Evolutionary conservation across 352 stramenopile species (phyloP), one percentile per base, ranked within the genome.

Genomic region (Globisporangium mamillatum): DNA sequence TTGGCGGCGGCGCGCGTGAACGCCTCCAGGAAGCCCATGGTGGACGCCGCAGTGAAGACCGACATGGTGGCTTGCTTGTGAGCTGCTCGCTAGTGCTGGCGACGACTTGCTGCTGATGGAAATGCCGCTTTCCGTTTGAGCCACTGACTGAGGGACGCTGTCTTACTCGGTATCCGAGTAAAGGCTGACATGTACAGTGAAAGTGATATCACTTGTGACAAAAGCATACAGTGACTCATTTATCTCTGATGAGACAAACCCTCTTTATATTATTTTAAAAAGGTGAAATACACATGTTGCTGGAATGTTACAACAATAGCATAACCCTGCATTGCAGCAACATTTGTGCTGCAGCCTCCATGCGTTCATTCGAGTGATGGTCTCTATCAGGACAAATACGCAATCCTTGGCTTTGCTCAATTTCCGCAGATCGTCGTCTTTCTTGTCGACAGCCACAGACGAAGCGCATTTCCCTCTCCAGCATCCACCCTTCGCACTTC

Each of bases 21-120:
- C 27, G 64, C 62, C 69, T 88, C 75, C 46, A 94, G 79, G 63
- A 89, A 87, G 48, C 64, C 75, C 77, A 91, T 78, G 52, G 72
- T 61, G 58, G 78, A 76, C n/a, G 59, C 67, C 44, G 77, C 58
- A 58, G 67, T 34, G 64, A 79, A 79, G 66, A 76, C 73, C 70
- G 73, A 79, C 74, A 79, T 79, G 46, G 4, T 68, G 22, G 52
- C 60, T 53, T 61, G 34, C 53, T 32, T 18, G 5, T 36, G 60
- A 38, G 34, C 34, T 41, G 38, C 38, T 46, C 1, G 36, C 36
- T 46, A 36, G 32, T 10, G 38, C 12, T 46, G 38, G 38, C 5
- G 38, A 46, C 38, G 12, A 20, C 38, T 46, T 46, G 36, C 38
- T 46, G 38, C 38, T 46, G 14, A 18, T 46, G 38, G 38, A 46